Evolutionary conservation across 2,329 filamentous ascomycete genomes (phyloP), one percentile per base, ranked within the genome.

Genomic region (Orbilia oligospora): DNA sequence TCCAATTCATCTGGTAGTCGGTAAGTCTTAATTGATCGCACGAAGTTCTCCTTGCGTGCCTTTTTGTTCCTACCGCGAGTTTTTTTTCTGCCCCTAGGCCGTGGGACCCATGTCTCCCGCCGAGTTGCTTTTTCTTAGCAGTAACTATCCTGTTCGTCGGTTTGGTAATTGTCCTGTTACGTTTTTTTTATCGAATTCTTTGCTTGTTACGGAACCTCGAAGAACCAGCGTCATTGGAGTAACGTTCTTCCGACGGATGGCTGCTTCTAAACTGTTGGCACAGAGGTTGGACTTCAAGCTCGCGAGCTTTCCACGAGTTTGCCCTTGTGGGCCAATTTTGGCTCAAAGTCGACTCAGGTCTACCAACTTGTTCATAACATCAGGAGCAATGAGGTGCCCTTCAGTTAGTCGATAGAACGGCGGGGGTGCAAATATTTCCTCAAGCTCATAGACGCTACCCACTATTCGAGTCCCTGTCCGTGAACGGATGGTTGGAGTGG

Each of bases 161-260:
- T 36, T 6, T n/a, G 9, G 41, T 51, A 41, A 51, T 67, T 30
- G 44, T 24, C 22, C 48, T 55, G 64, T 67, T 24, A 55, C n/a
- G 16, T 61, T 30, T 27, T 16, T 38, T 38, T 56, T 27, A n/a
- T 44, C 48, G 22, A 68, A 5, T 46, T 18, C 49, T 44, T 68
- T 68, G 22, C 30, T 68, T 44, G 36, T 68, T 68, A 27, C 65
- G 33, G 49, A 56, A 56, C 33, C 33, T 44, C 36, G 33, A 44
- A n/a, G 22, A 14, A 65, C 12, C 61, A 36, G 41, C 24, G 41
- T 33, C 33, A 65, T 65, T 30, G 27, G 46, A 65, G 41, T 65
- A 55, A 56, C 48, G 49, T 68, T 55, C 48, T 48, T 16, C 65
- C 20, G 33, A 22, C 56, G 56, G 56, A 36, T 44, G 56, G 61